A percentile compares a stretch with the other conserved stretches of the same genome.
These are phyloP conservation scores for Polygonum maritimum DNA, from an alignment of 148 eudicot species.

Conservation along the genomic window DNA sequence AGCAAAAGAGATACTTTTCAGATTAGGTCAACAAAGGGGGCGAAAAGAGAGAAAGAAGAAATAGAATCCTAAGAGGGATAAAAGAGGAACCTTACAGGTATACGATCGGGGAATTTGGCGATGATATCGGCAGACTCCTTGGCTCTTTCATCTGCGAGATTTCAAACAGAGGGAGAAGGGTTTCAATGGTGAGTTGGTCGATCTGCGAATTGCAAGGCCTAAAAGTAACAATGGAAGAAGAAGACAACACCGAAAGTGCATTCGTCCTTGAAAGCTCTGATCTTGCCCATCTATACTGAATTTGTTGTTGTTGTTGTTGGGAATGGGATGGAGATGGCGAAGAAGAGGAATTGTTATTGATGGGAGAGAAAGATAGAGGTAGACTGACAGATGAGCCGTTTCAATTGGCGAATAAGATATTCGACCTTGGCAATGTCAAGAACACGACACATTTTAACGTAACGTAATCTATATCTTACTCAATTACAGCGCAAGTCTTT, in stretches of 20 bases:
- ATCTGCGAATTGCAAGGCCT: neutral
- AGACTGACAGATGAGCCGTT: conserved; percentile 1
- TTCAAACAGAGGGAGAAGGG: neutral
- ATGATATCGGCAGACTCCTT: conserved; percentile 67
- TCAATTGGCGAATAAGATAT: neutral
- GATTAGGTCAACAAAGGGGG: conserved; percentile 1
- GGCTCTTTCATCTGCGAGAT: conserved; percentile 48
- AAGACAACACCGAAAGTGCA: conserved; percentile 2
- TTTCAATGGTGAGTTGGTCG: neutral
- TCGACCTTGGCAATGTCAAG: neutral
- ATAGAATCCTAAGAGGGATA: neutral
- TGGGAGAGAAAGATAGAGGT: neutral
- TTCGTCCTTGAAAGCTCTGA: neutral
- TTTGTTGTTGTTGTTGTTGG: neutral
- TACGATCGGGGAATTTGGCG: conserved; percentile 74
- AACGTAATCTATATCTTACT: too few relatives aligned
- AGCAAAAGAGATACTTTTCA: neutral
- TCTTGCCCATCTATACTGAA: neutral
- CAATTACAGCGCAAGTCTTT: too few relatives aligned
- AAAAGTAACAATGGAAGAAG: neutral
- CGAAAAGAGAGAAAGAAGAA: neutral
- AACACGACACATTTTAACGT: neutral
- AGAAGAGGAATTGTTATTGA: neutral
- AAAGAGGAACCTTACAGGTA: conserved; percentile 44
- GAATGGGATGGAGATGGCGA: neutral